These are phyloP conservation scores for Coprinellus micaceus DNA, from an alignment of 768 basidiomycete species.

Conservation along the genomic window DNA sequence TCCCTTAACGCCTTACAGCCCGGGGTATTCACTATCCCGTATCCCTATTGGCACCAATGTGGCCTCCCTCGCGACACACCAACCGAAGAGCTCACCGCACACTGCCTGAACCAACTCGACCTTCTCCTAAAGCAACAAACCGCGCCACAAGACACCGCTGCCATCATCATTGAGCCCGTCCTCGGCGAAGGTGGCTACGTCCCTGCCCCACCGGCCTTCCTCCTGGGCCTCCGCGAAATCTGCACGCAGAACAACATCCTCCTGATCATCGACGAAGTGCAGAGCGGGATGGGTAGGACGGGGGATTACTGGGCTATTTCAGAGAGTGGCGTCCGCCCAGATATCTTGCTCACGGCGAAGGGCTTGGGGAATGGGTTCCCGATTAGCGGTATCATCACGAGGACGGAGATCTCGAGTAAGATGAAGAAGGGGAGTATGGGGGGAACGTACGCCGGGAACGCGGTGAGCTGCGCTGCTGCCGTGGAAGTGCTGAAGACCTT, in stretches of 20 bases:
- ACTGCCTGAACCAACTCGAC: conserved; percentile 77
- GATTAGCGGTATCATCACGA: conserved; percentile 77
- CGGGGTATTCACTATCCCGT: conserved; percentile 76
- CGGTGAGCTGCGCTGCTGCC: conserved; percentile 89
- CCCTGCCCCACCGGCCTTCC: conserved; percentile 74
- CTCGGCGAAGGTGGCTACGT: conserved; percentile 97
- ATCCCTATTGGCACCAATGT: conserved; percentile 91
- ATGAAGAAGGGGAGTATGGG: conserved; percentile 82
- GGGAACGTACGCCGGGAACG: conserved; percentile 90
- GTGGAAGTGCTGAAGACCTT: conserved; percentile 80
- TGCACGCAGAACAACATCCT: conserved; percentile 86
- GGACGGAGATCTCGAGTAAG: conserved; percentile 77
- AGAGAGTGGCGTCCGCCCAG: conserved; percentile 81
- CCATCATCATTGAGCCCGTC: conserved; percentile 91
- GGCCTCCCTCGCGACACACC: conserved; percentile 55
- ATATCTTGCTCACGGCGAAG: conserved; percentile 90
- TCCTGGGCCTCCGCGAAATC: conserved; percentile 74
- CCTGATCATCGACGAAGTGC: conserved; percentile 83
- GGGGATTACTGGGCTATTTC: conserved; percentile 81
- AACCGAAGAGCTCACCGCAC: conserved; percentile 51
- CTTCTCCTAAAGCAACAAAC: conserved; percentile 76
- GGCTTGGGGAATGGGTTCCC: conserved; percentile 94
- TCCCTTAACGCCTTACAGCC: conserved; percentile 66
- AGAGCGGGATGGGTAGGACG: conserved; percentile 86
- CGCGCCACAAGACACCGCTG: conserved; percentile 81